Percentiles rank a stretch among this genome's conserved stretches.
These are phyloP conservation scores for Nemania sp. DNA, from an alignment of 2,329 filamentous ascomycete species.

Conservation along the genomic window DNA sequence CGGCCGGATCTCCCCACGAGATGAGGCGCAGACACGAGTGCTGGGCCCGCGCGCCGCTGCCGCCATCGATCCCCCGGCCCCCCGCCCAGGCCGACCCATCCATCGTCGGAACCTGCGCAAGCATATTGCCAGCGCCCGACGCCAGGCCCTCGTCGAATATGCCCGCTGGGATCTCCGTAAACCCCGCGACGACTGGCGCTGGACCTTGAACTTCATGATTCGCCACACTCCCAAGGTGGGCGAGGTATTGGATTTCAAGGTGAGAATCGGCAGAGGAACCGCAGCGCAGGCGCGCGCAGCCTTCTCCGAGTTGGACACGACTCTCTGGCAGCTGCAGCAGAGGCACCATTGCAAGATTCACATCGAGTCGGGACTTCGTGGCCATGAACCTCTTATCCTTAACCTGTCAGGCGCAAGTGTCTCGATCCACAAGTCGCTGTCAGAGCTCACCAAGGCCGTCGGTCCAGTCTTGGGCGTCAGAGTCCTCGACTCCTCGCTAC, in stretches of 20 bases:
- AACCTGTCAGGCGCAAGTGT: slow-evolving; percentile 35
- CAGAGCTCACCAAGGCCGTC: slow-evolving; percentile 34
- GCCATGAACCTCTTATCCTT: slow-evolving; percentile 30
- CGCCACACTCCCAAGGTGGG: slow-evolving; percentile 34
- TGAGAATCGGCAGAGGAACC: slow-evolving; percentile 34
- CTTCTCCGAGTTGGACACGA: slow-evolving; percentile 33
- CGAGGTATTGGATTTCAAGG: slow-evolving; percentile 34
- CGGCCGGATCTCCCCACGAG: not conserved
- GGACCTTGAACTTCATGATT: slow-evolving; percentile 34
- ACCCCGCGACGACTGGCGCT: slow-evolving; percentile 25
- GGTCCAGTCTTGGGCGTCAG: slow-evolving; percentile 36
- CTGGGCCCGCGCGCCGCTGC: not conserved
- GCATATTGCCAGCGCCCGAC: slow-evolving; percentile 26
- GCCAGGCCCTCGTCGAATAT: slow-evolving; percentile 29
- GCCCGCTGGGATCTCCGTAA: slow-evolving; percentile 16
- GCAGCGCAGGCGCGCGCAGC: slow-evolving; percentile 31
- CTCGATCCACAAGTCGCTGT: slow-evolving; percentile 33
- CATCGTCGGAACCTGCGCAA: slow-evolving; percentile 29
- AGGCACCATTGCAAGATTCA: slow-evolving; percentile 34
- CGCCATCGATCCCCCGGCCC: slow-evolving; percentile 8
- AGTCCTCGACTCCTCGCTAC: slow-evolving; percentile 28
- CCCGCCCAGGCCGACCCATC: slow-evolving; percentile 24
- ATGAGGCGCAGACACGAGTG: not conserved
- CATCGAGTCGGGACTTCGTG: slow-evolving; percentile 27
- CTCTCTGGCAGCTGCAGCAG: slow-evolving; percentile 32